These are phyloP conservation scores for Kodamaea derodonti DNA, from an alignment of 1,139 yeast genomes.

Conservation along the genomic window DNA sequence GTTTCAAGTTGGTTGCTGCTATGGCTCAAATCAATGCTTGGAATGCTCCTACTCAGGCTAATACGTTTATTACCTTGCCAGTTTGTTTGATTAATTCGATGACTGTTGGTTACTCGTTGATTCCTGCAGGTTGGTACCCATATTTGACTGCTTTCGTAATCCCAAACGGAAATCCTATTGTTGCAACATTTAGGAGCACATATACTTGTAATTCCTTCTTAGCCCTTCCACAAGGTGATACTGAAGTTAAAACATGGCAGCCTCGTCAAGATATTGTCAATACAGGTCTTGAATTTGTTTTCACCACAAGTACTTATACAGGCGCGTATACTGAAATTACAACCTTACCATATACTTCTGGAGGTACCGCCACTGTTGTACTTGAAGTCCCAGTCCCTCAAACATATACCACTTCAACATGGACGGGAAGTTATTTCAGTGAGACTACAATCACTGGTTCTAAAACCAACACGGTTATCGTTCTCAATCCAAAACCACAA, in stretches of 20 bases:
- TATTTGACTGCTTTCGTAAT: background rate
- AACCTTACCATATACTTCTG: constrained; percentile 6
- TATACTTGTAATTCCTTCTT: constrained; percentile 14
- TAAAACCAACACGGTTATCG: constrained; percentile 15
- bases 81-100: constrained; percentile 15
- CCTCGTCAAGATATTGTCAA: background rate
- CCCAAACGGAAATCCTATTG: background rate
- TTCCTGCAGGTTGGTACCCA: constrained; percentile 18
- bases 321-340: constrained; percentile 4
- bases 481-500: constrained; percentile 12
- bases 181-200: constrained; percentile 9
- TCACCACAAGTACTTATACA: constrained; percentile 14
- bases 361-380: constrained; percentile 7
- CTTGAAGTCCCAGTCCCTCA: constrained; percentile 10
- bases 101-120: constrained; percentile 14
- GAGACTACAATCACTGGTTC: constrained; percentile 14
- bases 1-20: constrained; percentile 17
- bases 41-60: constrained; percentile 12
- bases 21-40: constrained; percentile 20
- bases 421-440: constrained; percentile 9
- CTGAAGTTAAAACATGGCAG: constrained; percentile 16
- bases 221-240: constrained; percentile 17
- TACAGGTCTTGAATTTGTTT: background rate
- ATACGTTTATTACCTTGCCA: constrained; percentile 3
- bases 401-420: constrained; percentile 11